Evolutionary conservation across 1,284 basidiomycete genomes (phyloP), one percentile per base, ranked within the genome.

Genomic region (Vanrija sp.): DNA sequence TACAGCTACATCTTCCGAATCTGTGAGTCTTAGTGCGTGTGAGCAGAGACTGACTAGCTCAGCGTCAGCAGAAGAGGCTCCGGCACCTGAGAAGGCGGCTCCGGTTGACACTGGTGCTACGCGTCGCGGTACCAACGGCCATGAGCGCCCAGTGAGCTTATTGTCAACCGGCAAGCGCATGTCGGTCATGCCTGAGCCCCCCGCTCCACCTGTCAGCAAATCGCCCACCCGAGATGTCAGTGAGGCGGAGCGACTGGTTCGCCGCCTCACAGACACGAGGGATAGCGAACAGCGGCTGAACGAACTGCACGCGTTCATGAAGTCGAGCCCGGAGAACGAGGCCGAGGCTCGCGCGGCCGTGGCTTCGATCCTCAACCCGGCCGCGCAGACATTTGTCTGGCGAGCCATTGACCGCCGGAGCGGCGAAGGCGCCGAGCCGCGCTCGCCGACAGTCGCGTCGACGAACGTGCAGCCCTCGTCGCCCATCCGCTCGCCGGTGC

Each of bases 261-360:
- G 67, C 85, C 86, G 6, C 87, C 90, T 72, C 84, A 21, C 89
- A 88, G 70, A 86, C 85, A 21, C 86, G 87, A 65, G 78, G 91
- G 52, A 83, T 87, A 77, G 88, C 87, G 34, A 91, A 84, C 86
- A 93, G 76, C 92, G 91, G 5, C 94, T 99, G 56, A 93, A 91
- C n/a, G 91, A 94, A 65, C 79, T 99, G 42, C 92, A 98, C 71
- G 87, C 93, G 45, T 98, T 94, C 80, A 79, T 96, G 66, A 95
- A 95, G 76, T 85, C 86, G 28, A 86, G 97, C 69, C 95, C 94
- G 0, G 87, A 91, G 63, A 93, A 94, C 72, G 84, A 86, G 67
- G 79, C 83, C 5, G 86, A 87, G 55, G 90, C 97, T 16, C 89
- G 93, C 64, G 86, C 60, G 6, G 69, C 67, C 6, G 67, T 75